These are phyloP conservation scores for Meira nashicola DNA, from an alignment of 1,284 basidiomycete genomes.

Conservation along the genomic window DNA sequence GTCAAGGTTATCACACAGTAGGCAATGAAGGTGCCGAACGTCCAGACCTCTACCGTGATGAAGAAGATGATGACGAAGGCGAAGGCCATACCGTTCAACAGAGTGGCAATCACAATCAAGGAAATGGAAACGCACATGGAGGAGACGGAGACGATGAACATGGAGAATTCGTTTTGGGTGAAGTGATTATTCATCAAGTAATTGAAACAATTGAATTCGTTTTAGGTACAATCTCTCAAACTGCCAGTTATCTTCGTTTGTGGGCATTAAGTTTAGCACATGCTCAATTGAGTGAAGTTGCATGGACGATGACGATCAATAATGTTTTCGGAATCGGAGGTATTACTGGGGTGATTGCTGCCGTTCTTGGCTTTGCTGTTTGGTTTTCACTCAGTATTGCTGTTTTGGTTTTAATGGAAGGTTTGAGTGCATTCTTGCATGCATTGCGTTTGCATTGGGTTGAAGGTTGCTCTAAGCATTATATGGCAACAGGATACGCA, in stretches of 20 bases:
- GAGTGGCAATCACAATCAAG: constrained; percentile 62
- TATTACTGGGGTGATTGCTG: constrained; percentile 60
- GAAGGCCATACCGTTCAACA: constrained; percentile 58
- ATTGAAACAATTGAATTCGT: constrained; percentile 72
- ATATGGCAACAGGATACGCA: constrained; percentile 75
- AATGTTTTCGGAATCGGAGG: constrained; percentile 51
- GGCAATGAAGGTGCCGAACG: constrained; percentile 30
- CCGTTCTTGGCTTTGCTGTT: constrained; percentile 66
- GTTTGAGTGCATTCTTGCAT: constrained; percentile 72
- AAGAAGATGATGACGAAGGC: constrained; percentile 55
- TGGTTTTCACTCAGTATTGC: constrained; percentile 78
- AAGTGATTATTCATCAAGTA: constrained; percentile 91
- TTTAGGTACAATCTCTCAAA: constrained; percentile 96
- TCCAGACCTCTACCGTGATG: constrained; percentile 14
- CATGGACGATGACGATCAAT: constrained; percentile 53
- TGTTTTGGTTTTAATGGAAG: constrained; percentile 79
- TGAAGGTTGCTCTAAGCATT: constrained; percentile 94
- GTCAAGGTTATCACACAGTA: constrained; percentile 68
- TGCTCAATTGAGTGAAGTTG: constrained; percentile 91
- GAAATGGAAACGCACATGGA: constrained; percentile 79
- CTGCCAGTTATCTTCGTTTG: constrained; percentile 94
- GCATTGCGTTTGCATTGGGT: constrained; percentile 97
- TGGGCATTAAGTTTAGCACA: constrained; percentile 98
- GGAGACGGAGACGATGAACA: constrained; percentile 62
- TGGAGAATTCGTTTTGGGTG: constrained; percentile 70